Evolutionary conservation across 2,329 filamentous ascomycete genomes (phyloP).

Genomic region (Huntiella omanensis): DNA sequence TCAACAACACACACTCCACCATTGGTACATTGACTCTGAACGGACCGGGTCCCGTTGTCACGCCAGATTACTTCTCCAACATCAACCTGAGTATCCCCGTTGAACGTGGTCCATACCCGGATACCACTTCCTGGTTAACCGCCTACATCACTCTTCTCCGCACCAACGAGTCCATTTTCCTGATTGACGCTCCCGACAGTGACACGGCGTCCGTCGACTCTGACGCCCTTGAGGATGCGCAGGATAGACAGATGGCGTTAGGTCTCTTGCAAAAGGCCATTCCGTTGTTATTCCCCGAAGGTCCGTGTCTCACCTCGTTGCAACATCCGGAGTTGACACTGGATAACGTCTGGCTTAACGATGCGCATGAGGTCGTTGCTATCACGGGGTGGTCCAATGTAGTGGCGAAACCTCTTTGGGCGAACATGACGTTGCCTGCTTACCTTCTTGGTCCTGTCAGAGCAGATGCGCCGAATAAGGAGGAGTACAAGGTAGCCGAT

Average conservation of each 20-base stretch:
- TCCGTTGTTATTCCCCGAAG: neutral
- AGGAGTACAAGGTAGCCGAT: neutral
- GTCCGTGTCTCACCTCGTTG: neutral
- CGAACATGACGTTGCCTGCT: neutral
- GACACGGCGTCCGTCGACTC: neutral
- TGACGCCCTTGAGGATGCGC: neutral
- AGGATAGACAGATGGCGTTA: neutral
- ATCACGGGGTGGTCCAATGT: neutral
- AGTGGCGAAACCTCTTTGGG: neutral
- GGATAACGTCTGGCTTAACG: neutral
- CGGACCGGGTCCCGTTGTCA: neutral
- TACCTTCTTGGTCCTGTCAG: neutral
- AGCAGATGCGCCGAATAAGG: neutral
- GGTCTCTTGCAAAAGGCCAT: neutral
- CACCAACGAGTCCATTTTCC: neutral
- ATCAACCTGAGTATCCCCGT: neutral
- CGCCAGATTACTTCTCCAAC: neutral
- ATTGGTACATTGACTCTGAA: neutral
- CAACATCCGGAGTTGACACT: neutral
- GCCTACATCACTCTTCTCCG: constrained; percentile 1
- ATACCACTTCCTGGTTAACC: neutral
- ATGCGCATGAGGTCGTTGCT: neutral
- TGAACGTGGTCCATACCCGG: neutral
- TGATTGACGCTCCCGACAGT: neutral
- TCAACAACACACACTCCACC: neutral